phyloP scores from a whole-genome alignment of 169 alveolate species.

The Eimeria tenella region DNA sequence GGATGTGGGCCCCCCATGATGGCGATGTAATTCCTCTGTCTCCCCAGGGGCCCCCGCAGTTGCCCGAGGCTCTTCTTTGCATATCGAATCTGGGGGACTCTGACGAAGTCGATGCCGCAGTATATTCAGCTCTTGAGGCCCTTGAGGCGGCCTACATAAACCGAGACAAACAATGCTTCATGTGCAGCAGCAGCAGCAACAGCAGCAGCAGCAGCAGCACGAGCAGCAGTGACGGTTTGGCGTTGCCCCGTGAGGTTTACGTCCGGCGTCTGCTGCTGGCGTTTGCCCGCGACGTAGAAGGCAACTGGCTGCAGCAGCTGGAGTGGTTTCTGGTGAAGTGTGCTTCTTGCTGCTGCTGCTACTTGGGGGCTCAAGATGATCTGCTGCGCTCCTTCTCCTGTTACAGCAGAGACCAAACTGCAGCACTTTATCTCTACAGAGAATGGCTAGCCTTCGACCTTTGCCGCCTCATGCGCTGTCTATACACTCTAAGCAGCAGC shows the following conservation, averaged over 20 bases:
- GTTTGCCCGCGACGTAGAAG: slow-evolving; percentile 31
- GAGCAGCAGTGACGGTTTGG: neutral
- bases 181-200: slow-evolving; percentile 35
- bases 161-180: neutral
- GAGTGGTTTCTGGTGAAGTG: slow-evolving; percentile 4
- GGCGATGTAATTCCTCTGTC: neutral
- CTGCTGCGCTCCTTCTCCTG: slow-evolving; percentile 13
- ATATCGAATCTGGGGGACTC: neutral
- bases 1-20: slow-evolving; percentile 48
- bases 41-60: slow-evolving; percentile 13
- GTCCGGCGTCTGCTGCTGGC: slow-evolving; percentile 37
- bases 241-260: neutral
- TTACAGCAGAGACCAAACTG: slow-evolving; percentile 3
- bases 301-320: slow-evolving; percentile 31
- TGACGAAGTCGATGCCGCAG: neutral
- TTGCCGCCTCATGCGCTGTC: neutral
- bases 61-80: slow-evolving; percentile 6
- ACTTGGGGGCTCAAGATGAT: neutral
- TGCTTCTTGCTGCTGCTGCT: slow-evolving; percentile 27
- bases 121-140: neutral
- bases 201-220: slow-evolving; percentile 39
- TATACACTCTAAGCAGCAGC: neutral
- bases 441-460: slow-evolving; percentile 36
- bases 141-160: neutral
- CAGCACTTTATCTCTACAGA: slow-evolving; percentile 1